phyloP scores from a whole-genome alignment of 257 asterid genomes.

The Jaltomata sinuosa region DNA sequence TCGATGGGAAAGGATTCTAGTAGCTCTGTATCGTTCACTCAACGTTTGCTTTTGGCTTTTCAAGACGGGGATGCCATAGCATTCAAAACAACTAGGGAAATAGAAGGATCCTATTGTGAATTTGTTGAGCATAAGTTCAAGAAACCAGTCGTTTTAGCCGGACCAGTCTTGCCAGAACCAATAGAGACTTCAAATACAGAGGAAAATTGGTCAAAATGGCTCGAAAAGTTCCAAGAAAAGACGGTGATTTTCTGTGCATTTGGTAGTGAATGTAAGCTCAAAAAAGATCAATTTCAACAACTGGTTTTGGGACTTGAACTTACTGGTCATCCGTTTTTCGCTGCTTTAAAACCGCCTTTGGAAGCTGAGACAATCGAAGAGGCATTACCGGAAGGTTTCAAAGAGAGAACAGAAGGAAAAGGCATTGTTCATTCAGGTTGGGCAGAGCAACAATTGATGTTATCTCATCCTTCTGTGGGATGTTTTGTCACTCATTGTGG shows the following conservation, averaged over 20 bases:
- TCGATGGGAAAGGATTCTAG: not conserved
- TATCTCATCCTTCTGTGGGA: constrained; percentile 21
- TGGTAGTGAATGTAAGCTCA: constrained; percentile 36
- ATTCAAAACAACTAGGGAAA: constrained; percentile 32
- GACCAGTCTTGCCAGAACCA: constrained; percentile 31
- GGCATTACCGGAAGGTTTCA: constrained; percentile 19
- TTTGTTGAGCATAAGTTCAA: constrained; percentile 25
- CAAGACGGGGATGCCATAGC: constrained; percentile 29
- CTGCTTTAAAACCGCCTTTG: constrained; percentile 20
- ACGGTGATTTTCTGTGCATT: constrained; percentile 35
- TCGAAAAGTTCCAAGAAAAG: constrained; percentile 17
- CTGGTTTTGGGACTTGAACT: constrained; percentile 21
- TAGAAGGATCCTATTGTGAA: constrained; percentile 25
- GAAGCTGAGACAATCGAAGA: constrained; percentile 9
- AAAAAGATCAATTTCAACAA: constrained; percentile 21
- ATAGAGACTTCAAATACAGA: constrained; percentile 8
- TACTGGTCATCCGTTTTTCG: constrained; percentile 21
- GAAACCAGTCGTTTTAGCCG: constrained; percentile 31
- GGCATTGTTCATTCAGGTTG: constrained; percentile 21
- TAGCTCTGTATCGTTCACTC: not conserved
- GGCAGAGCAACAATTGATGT: constrained; percentile 27
- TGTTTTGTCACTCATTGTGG: constrained; percentile 31
- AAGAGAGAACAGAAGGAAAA: constrained; percentile 10
- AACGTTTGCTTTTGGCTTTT: not conserved
- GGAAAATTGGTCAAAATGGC: constrained; percentile 26